Percentiles rank a stretch among this genome's conserved stretches.
Conservation (phyloP, 2,329 filamentous ascomycete species). For the Fusarium compactum region DNA sequence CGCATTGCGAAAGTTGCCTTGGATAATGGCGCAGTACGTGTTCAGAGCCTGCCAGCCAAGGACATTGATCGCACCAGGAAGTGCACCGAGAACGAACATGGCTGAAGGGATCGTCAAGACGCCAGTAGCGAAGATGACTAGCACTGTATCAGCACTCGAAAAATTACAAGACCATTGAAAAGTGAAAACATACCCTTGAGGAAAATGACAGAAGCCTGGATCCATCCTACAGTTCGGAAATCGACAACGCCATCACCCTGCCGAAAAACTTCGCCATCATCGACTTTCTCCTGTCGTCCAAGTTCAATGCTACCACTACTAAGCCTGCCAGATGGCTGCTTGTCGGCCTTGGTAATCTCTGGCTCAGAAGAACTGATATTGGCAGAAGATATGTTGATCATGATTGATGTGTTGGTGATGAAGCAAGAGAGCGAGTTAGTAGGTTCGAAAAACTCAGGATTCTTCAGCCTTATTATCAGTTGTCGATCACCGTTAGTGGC, state of each 20-base stretch:
- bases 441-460: neutral
- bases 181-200: conserved; percentile 52
- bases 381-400: conserved; percentile 1
- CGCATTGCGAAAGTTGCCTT: conserved; percentile 55
- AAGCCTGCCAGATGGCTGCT: conserved; percentile 17
- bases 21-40: conserved; percentile 56
- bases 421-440: neutral
- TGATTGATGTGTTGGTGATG: neutral
- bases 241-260: conserved; percentile 57
- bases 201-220: conserved; percentile 62
- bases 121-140: conserved; percentile 59
- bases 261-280: conserved; percentile 60
- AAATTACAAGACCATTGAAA: neutral
- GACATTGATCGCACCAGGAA: conserved; percentile 58
- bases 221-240: conserved; percentile 62
- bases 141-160: neutral
- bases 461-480: conserved; percentile 15
- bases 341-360: conserved; percentile 19
- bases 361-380: conserved; percentile 24
- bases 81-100: conserved; percentile 57
- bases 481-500: conserved; percentile 1
- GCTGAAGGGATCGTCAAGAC: conserved; percentile 58
- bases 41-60: conserved; percentile 57
- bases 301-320: conserved; percentile 35
- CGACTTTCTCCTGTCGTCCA: conserved; percentile 33